Base-by-base conservation (phyloP, 352 stramenopile genomes). In the Globisporangium cylindrosporum region DNA sequence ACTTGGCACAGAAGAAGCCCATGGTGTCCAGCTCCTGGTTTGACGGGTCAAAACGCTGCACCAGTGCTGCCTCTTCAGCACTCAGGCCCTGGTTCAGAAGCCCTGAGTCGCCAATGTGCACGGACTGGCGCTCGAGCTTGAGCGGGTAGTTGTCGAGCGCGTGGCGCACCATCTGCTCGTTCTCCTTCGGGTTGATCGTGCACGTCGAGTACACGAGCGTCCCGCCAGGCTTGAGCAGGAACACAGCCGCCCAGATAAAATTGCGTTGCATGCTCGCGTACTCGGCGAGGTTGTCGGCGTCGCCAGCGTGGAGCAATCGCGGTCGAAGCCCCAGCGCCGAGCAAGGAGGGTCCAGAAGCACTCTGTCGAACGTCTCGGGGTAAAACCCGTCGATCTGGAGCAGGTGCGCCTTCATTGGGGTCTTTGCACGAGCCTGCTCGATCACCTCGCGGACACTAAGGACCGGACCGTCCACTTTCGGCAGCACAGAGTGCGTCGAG, bases 191-290 rank as follows among this genome's bases (percentile, higher is more conserved):
- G 70, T 98, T 96, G 60, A 98, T 96, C 0, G 95, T 98, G 64
- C 96, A 99, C 18, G 96, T 99, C 34, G 88, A 98, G 73, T 98
- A 99, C 38, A 98, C 94, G 62, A 99, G 86, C 38, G 78, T 91
- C 3, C 95, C 96, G 43, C 93, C 93, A 51, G 78, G 76, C 69
- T 98, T 98, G 7, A 99, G 81, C 63, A 99, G 59, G 46, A 83
- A 85, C 1, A 96, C 77, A 1, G 95, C 95, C 12, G 92, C 88
- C 74, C 86, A 90, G 22, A 97, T 66, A 56, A 97, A 94, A 60
- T 95, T 94, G 69, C 89, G 81, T 73, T 97, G 91, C 81, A 94
- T 94, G 62, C 81, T 95, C 29, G 77, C 75, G 70, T 92, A 95
- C 67, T 92, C 81, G 1, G 84, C 80, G 18, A 97, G 68, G 29